Conservation (phyloP, 2,329 filamentous ascomycete genomes). For the Thelonectria olida region DNA sequence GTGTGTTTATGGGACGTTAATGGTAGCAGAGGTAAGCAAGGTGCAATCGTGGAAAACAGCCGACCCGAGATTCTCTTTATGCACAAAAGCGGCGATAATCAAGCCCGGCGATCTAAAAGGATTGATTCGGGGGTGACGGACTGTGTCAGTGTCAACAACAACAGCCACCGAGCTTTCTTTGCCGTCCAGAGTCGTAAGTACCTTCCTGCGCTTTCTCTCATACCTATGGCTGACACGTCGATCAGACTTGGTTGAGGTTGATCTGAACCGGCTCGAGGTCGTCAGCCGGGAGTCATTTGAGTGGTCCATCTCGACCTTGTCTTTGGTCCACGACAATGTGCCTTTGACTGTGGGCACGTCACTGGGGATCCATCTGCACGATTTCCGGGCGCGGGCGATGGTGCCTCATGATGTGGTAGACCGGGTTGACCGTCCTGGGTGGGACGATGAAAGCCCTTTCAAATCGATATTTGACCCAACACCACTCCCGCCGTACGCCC, state of each 20-base stretch:
- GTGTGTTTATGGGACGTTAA: constrained; percentile 87
- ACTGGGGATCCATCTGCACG: constrained; percentile 82
- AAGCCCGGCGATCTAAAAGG: constrained; percentile 65
- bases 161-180: constrained; percentile 76
- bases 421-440: constrained; percentile 43
- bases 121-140: constrained; percentile 80
- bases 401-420: constrained; percentile 47
- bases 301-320: constrained; percentile 85
- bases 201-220: background rate
- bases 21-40: constrained; percentile 61
- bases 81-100: constrained; percentile 56
- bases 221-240: background rate
- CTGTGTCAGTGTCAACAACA: constrained; percentile 81
- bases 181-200: constrained; percentile 76
- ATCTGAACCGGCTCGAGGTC: constrained; percentile 76
- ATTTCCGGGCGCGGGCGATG: constrained; percentile 65
- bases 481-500: constrained; percentile 69
- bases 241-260: constrained; percentile 77
- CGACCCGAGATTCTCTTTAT: constrained; percentile 72
- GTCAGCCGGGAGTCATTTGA: constrained; percentile 78
- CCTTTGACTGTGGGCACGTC: constrained; percentile 88
- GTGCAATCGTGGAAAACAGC: constrained; percentile 73
- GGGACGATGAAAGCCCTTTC: constrained; percentile 43
- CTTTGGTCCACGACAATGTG: constrained; percentile 69
- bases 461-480: constrained; percentile 60